Base-by-base conservation (phyloP, 176 grass and related monocot genomes). In the Ensete ventricosum region DNA sequence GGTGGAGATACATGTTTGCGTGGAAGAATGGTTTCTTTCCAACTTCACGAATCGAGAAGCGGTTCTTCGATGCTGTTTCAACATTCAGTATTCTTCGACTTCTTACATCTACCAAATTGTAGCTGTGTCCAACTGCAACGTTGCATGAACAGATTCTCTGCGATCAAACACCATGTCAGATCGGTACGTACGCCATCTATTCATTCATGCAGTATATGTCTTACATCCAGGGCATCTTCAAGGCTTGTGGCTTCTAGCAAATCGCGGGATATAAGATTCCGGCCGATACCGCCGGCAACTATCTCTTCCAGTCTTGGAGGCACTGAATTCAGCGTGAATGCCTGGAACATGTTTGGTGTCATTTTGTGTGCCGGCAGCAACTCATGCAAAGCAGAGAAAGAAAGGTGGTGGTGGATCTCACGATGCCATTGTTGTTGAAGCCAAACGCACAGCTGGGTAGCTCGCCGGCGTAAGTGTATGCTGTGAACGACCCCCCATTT, bases 401-500 rank as follows among this genome's bases (percentile, higher is more conserved):
- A 54, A 4, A 50, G 67, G 19, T 65, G 53, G 20, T 43, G 12
- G 20, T 43, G 12, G 52, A 26, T 34, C 50, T 24, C 79, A 93
- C 90, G 59, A 98, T 76, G 14, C 88, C 86, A 67, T 91, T 75
- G 80, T 69, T 98, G 89, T 93, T 98, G 80, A 93, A 91, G 22
- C 90, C 95, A 83, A 93, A 93, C 48, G 90, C 95, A 80, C 88
- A 89, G 76, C 82, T 98, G 2, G 90, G 88, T 43, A 98, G 90
- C 84, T 98, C 88, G 55, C 95, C 90, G 29, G 90, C 86, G 52
- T 79, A 91, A 19, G 88, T 87, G 74, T 89, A 98, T 57, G 88
- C 95, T 53, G 90, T 82, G 81, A 98, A 89, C 26, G 86, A 89
- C 9, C 73, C 11, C 74, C 95, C 86, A 80, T 79, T 83, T 60